Percentiles rank a stretch among this genome's conserved stretches.
Conservation (phyloP, 495 filamentous ascomycete species). For the Xylaria venustula region DNA sequence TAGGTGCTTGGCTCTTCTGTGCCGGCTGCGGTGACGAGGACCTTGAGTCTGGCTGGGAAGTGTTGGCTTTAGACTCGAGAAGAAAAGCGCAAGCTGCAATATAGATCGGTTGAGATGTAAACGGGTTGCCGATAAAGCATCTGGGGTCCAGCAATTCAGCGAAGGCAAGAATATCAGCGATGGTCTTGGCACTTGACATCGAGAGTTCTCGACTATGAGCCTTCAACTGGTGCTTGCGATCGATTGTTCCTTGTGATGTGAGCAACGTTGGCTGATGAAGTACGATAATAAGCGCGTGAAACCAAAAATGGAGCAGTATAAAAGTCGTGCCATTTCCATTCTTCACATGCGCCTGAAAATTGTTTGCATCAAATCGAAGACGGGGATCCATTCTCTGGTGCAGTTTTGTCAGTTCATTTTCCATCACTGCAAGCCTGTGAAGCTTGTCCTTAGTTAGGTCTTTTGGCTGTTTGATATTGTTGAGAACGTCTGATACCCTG, state of each 20-base stretch:
- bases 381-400: conserved; percentile 70
- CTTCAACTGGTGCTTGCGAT: conserved; percentile 63
- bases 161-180: conserved; percentile 79
- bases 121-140: conserved; percentile 80
- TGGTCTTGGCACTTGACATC: conserved; percentile 86
- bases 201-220: conserved; percentile 76
- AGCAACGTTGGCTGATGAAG: conserved; percentile 79
- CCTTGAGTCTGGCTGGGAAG: conserved; percentile 56
- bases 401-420: conserved; percentile 73
- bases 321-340: conserved; percentile 78
- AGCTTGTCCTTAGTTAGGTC: conserved; percentile 71
- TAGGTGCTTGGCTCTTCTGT: neutral
- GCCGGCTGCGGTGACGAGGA: conserved; percentile 43
- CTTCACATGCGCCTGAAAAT: conserved; percentile 75
- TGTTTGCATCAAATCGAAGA: conserved; percentile 75
- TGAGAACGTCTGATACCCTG: conserved; percentile 75
- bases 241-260: conserved; percentile 67
- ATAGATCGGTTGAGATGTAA: conserved; percentile 86
- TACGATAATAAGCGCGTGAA: conserved; percentile 80
- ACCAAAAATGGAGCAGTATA: conserved; percentile 88
- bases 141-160: conserved; percentile 75
- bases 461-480: conserved; percentile 74
- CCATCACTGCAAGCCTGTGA: conserved; percentile 66
- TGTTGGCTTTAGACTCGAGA: conserved; percentile 68
- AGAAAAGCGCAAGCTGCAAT: conserved; percentile 85